Conservation (phyloP, 2,329 filamentous ascomycete genomes). For the Talaromyces funiculosus region DNA sequence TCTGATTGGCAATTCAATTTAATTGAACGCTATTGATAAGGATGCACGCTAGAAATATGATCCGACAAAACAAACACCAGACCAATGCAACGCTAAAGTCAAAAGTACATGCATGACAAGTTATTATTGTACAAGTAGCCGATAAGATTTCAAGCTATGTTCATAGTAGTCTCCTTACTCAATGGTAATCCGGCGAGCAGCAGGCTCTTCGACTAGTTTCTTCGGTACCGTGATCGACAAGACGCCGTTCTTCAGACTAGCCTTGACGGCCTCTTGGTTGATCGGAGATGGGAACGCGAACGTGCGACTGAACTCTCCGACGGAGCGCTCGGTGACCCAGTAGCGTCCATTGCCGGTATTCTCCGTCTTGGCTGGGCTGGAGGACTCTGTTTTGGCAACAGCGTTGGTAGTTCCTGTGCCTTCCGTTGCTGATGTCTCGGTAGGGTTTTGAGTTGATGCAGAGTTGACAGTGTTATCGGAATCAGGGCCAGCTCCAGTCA, state of each 20-base stretch:
- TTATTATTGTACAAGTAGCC: background rate
- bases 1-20: background rate
- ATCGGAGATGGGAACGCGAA: constrained; percentile 56
- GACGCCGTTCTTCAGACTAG: constrained; percentile 56
- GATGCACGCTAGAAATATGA: background rate
- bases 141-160: background rate
- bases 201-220: constrained; percentile 38
- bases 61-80: background rate
- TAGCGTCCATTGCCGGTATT: constrained; percentile 36
- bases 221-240: constrained; percentile 55
- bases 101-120: background rate
- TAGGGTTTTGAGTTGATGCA: background rate
- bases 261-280: constrained; percentile 57
- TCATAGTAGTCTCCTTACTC: constrained; percentile 38
- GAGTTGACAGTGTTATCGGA: background rate
- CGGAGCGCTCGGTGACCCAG: constrained; percentile 56
- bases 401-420: background rate
- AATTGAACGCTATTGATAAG: background rate
- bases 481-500: background rate
- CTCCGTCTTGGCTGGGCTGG: constrained; percentile 16
- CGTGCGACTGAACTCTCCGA: constrained; percentile 55
- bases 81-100: background rate
- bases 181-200: constrained; percentile 50
- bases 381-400: background rate
- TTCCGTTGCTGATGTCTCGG: background rate